Evolutionary conservation across 345 rosid genomes (phyloP).

Genomic region (Eucalyptus dawsonii): DNA sequence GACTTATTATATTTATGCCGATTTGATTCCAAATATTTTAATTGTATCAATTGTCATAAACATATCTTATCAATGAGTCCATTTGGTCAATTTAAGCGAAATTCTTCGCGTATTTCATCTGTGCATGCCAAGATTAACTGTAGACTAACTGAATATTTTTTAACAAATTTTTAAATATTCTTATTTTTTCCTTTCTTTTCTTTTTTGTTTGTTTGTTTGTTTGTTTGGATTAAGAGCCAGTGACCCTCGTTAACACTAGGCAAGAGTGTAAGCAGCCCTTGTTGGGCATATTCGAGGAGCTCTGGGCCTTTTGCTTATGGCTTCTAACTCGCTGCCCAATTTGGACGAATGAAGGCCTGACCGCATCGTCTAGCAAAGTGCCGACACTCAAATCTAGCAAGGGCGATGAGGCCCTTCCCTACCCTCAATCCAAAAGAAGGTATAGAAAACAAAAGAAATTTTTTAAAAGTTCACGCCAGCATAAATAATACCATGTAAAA

Average conservation of each 20-base stretch:
- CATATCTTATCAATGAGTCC: background rate
- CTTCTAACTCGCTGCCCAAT: background rate
- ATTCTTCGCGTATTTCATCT: too few species aligned
- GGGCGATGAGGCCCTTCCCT: background rate
- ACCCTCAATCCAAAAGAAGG: background rate
- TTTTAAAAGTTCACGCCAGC: accelerated
- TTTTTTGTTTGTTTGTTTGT: accelerated
- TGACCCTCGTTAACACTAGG: background rate
- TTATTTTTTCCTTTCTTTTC: too few species aligned
- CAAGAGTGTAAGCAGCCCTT: background rate
- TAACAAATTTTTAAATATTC: too few species aligned
- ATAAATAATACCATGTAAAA: too few species aligned
- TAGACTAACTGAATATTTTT: accelerated
- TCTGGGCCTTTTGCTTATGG: background rate
- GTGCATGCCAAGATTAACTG: too few species aligned
- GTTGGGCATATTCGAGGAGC: background rate
- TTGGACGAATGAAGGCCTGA: background rate
- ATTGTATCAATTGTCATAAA: too few species aligned
- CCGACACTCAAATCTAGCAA: accelerated
- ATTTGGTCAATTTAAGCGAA: background rate
- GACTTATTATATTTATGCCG: background rate
- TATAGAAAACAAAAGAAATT: too few species aligned
- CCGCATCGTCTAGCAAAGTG: too few species aligned
- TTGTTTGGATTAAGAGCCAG: background rate
- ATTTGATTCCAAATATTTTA: too few species aligned